Evolutionary conservation across 192 early-diverging fungal genomes (phyloP).

Genomic region (Dissophora globulifera): DNA sequence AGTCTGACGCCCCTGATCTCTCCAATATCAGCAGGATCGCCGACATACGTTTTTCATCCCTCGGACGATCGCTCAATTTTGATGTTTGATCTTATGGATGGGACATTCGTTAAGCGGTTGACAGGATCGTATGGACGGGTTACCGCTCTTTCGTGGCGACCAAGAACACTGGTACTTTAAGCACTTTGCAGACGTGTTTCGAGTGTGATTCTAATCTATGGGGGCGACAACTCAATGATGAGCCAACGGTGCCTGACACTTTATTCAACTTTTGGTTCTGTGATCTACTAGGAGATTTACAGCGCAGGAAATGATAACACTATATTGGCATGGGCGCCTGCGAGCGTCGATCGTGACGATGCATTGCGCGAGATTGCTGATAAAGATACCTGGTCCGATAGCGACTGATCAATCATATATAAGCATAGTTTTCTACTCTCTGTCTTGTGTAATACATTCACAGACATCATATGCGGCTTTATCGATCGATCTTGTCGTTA

Average conservation of each 20-base stretch:
- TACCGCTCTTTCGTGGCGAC: slow-evolving; percentile 68
- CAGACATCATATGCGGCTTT: too few relatives aligned
- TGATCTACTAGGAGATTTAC: slow-evolving; percentile 67
- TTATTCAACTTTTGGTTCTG: too few relatives aligned
- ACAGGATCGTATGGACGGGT: slow-evolving; percentile 71
- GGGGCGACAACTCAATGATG: too few relatives aligned
- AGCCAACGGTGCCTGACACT: too few relatives aligned
- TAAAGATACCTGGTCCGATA: slow-evolving; percentile 63
- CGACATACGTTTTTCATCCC: slow-evolving; percentile 69
- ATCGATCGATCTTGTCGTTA: too few relatives aligned
- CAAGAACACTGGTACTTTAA: slow-evolving; percentile 50
- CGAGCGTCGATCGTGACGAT: slow-evolving; percentile 38
- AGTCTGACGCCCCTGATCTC: slow-evolving; percentile 37
- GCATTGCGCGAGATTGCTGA: slow-evolving; percentile 41
- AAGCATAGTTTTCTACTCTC: too few relatives aligned
- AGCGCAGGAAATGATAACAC: slow-evolving; percentile 68
- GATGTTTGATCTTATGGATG: slow-evolving; percentile 68
- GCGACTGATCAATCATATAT: slow-evolving; percentile 48
- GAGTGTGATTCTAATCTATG: too few relatives aligned
- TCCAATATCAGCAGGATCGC: slow-evolving; percentile 41
- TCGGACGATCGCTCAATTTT: slow-evolving; percentile 63
- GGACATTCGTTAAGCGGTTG: slow-evolving; percentile 63
- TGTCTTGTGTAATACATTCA: too few relatives aligned
- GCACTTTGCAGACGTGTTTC: neutral
- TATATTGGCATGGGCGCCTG: slow-evolving; percentile 66